Base-by-base conservation (phyloP, 495 filamentous ascomycete species). In the Immersiella caudata region DNA sequence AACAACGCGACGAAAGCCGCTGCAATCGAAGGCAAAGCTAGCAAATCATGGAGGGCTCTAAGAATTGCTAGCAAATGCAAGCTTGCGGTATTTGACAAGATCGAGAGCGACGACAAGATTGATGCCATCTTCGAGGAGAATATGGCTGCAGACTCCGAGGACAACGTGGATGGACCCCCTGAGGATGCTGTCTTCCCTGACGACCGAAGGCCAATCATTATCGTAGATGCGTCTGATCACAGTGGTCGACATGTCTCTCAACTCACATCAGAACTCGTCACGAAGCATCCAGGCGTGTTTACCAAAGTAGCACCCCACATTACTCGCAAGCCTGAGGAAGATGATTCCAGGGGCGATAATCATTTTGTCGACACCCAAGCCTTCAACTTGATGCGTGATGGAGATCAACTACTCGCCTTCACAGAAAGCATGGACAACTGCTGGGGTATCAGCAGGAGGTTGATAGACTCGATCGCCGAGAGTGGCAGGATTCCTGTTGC, bases 41-140 rank as follows among this genome's bases (percentile, higher is more conserved):
- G 92, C 81, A 94, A 96, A 78, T 89, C 87, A 33, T 99, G 95
- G 95, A 86, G 93, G 67, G 89, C 90, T 21, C 80, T 98, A 55
- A 87, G 95, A 46, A 85, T 97, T 63, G 90, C 92, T 4, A 86
- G 88, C 50, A 89, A 84, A 71, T 86, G 80, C 68, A 90, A 88
- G 69, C 85, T 97, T 27, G 83, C 85, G 49, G 74, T 87, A 14
- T 96, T 97, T 73, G 92, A 97, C 74, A 92, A 91, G 74, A 88
- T 97, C 20, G 93, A 96, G 20, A 88, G 93, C 70, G 90, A 88
- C 51, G 89, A 91, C 69, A 91, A 91, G 46, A 79, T 86, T 54
- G 80, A 84, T 59, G 70, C 73, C 25, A 80, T 87, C 25, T 87
- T 87, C 68, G 77, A 84, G 59, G 78, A 84, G 11, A 73, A 22